Percentiles rank a stretch among this genome's conserved stretches.
phyloP scores from a whole-genome alignment of 1,284 basidiomycete species.

The Heterobasidion parviporum region DNA sequence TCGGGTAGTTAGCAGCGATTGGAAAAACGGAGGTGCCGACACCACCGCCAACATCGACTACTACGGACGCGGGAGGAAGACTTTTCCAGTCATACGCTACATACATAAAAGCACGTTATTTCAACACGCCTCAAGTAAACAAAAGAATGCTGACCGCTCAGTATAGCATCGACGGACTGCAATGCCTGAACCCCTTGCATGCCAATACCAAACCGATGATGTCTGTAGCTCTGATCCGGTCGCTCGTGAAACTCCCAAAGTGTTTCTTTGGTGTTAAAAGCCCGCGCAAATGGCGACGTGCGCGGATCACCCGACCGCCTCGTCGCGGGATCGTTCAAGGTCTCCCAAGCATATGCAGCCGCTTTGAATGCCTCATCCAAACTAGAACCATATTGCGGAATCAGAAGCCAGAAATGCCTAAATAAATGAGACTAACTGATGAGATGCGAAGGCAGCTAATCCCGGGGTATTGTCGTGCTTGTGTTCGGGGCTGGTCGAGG shows the following conservation, averaged over 20 bases:
- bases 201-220: neutral
- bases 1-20: constrained; percentile 18
- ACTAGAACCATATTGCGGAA: constrained; percentile 7
- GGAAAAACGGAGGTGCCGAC: constrained; percentile 24
- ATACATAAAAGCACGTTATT: neutral
- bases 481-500: neutral
- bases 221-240: neutral
- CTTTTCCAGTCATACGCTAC: constrained; percentile 27
- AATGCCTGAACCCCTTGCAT: neutral
- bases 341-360: constrained; percentile 16
- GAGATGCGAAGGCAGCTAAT: neutral
- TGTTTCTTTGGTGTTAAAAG: constrained; percentile 6
- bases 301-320: constrained; percentile 9
- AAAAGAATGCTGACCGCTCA: neutral
- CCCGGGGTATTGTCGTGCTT: neutral
- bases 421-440: neutral
- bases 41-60: constrained; percentile 38
- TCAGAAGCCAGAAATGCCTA: neutral
- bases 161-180: neutral
- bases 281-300: constrained; percentile 10
- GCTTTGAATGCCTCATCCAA: constrained; percentile 21
- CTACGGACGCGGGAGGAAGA: constrained; percentile 19
- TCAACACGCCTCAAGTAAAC: neutral
- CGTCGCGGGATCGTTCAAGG: constrained; percentile 13
- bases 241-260: neutral